Percentiles rank a stretch among this genome's conserved stretches.
phyloP scores from a whole-genome alignment of 2,329 filamentous ascomycete species.

The Cladobotryum mycophilum region DNA sequence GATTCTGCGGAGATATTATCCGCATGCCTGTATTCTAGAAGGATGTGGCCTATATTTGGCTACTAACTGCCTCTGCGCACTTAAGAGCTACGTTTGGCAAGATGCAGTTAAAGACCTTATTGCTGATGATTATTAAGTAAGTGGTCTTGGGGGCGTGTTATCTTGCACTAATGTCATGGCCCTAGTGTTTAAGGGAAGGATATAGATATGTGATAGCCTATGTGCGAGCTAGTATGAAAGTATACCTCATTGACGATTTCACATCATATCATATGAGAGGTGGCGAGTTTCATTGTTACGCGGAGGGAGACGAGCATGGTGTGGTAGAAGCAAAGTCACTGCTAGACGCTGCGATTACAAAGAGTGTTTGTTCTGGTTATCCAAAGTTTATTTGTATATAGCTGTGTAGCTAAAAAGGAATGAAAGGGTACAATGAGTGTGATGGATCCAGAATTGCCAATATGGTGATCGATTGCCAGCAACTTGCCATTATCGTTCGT shows the following conservation, averaged over 20 bases:
- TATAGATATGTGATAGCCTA: neutral
- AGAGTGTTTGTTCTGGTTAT: neutral
- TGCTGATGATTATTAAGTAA: neutral
- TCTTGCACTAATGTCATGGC: neutral
- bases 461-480: neutral
- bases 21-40: neutral
- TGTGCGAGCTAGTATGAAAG: no score
- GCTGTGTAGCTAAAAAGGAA: conserved; percentile 8
- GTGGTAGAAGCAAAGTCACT: neutral
- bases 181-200: neutral
- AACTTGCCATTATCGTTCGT: no score
- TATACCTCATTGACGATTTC: no score
- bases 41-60: neutral
- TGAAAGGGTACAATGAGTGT: conserved; percentile 7
- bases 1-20: no score
- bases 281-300: no score
- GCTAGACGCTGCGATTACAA: no score
- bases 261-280: no score
- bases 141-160: neutral
- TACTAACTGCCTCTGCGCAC: neutral
- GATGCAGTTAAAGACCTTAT: neutral
- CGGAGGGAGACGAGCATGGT: neutral
- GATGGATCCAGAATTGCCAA: conserved; percentile 4
- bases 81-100: neutral
- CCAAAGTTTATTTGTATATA: neutral